Evolutionary conservation across 31 red algal species (phyloP), one percentile per base, ranked within the genome.

Genomic region (Odonthalia washingtoniensis): DNA sequence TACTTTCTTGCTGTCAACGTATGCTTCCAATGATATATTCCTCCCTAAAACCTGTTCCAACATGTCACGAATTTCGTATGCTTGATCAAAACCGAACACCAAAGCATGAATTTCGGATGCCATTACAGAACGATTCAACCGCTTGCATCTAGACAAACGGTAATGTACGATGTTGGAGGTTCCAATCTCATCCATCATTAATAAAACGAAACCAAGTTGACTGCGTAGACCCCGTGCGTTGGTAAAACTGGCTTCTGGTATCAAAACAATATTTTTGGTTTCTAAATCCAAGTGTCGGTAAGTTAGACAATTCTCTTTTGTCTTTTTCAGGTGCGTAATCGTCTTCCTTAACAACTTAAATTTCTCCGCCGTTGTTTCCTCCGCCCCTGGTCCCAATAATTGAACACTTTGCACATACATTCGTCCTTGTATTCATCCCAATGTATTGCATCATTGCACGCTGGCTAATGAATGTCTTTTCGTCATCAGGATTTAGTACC

Each of bases 71-170:
- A 75, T 1, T 4, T 26, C 28, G 2, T 39, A 4, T 2, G 32
- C 72, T 4, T 4, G 38, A 31, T 73, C 68, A 73, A 73, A 73
- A 16, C 24, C 68, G 28, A 18, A n/a, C 17, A 62, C 53, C 18
- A 62, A n/a, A 62, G 53, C 53, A 62, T 18, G 53, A n/a, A 62
- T 18, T 14, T 31, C 68, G 14, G 68, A 17, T 14, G 68, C 68
- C 68, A 73, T 73, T 17, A 73, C 68, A 33, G 68, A 73, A n/a
- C 68, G 68, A 73, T 17, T 31, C 24, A 73, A 17, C 14, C 68
- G 17, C 24, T 16, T 73, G 68, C 24, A 16, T 28, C 68, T 14
- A 16, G 17, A 28, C 24, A 18, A 28, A 14, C 68, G 24, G 33
- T 73, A n/a, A 73, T 73, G 68, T 16, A 33, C 14, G 33, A 73